A percentile compares a stretch with the other conserved stretches of the same genome.
These are phyloP conservation scores for Periconia sp. DNA, from an alignment of 2,329 filamentous ascomycete genomes.

Conservation along the genomic window DNA sequence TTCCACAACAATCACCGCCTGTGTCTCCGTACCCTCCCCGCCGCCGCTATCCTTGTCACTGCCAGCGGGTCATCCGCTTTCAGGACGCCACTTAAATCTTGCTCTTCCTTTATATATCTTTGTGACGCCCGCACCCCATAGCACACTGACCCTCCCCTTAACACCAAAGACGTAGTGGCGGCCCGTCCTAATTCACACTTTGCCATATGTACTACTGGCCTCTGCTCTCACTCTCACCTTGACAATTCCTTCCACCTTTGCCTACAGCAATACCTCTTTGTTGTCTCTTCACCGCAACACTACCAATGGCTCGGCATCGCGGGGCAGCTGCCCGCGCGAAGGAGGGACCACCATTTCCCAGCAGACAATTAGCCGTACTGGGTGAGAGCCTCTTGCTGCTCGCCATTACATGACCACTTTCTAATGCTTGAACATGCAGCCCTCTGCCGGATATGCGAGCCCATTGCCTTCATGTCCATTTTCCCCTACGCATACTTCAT, in stretches of 20 bases:
- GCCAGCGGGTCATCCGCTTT: constrained; percentile 41
- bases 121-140: constrained; percentile 40
- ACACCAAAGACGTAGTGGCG: constrained; percentile 28
- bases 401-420: background rate
- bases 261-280: constrained; percentile 13
- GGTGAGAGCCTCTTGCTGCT: constrained; percentile 43
- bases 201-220: constrained; percentile 40
- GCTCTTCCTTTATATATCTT: constrained; percentile 45
- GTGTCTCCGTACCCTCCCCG: constrained; percentile 47
- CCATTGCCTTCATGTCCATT: constrained; percentile 99
- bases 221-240: constrained; percentile 13
- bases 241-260: constrained; percentile 7
- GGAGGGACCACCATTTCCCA: constrained; percentile 58
- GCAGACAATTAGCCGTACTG: constrained; percentile 62
- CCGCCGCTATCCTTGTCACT: constrained; percentile 43
- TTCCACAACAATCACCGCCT: constrained; percentile 45
- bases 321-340: constrained; percentile 32
- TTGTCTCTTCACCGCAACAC: constrained; percentile 17
- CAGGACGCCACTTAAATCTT: constrained; percentile 49
- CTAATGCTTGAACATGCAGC: constrained; percentile 58
- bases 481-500: constrained; percentile 99
- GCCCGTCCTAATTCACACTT: constrained; percentile 26
- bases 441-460: constrained; percentile 94
- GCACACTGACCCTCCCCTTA: constrained; percentile 34
- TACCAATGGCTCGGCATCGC: constrained; percentile 39